phyloP scores from a whole-genome alignment of 805 yeast species.

The Suhomyces sp. region DNA sequence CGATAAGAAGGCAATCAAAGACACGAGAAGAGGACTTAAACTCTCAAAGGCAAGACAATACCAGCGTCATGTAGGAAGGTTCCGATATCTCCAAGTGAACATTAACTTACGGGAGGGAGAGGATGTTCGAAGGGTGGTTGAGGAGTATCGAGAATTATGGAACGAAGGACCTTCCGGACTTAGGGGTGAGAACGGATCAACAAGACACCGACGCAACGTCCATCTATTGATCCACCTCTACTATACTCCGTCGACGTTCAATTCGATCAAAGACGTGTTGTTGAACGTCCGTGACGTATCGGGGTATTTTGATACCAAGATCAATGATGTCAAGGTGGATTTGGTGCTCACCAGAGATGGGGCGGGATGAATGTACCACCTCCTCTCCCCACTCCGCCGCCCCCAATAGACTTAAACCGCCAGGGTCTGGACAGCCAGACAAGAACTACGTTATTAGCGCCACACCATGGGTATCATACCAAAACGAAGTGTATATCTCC shows the following conservation, averaged over 20 bases:
- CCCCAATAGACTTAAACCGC: no score
- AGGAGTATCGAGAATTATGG: conserved; percentile 2
- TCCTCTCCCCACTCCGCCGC: no score
- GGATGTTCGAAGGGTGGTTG: not conserved
- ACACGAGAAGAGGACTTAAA: conserved; percentile 3
- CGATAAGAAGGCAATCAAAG: not conserved
- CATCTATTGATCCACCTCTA: conserved; percentile 6
- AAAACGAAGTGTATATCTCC: no score
- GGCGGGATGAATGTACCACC: no score
- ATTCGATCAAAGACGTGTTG: conserved; percentile 10
- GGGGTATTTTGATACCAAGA: not conserved
- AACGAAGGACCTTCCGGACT: not conserved
- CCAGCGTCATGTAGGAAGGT: conserved; percentile 2
- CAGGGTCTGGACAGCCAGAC: no score
- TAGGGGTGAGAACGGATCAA: not conserved
- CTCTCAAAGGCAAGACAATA: conserved; percentile 1
- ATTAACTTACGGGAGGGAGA: conserved; percentile 2
- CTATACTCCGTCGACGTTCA: conserved; percentile 8
- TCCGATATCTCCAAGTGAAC: conserved; percentile 1
- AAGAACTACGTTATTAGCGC: no score
- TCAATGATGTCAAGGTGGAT: conserved; percentile 3
- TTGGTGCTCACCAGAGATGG: conserved; percentile 4
- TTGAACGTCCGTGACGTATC: conserved; percentile 6
- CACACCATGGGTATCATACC: no score
- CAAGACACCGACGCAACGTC: not conserved